Conservation (phyloP, 495 filamentous ascomycete species). For the Penicillium manginii region DNA sequence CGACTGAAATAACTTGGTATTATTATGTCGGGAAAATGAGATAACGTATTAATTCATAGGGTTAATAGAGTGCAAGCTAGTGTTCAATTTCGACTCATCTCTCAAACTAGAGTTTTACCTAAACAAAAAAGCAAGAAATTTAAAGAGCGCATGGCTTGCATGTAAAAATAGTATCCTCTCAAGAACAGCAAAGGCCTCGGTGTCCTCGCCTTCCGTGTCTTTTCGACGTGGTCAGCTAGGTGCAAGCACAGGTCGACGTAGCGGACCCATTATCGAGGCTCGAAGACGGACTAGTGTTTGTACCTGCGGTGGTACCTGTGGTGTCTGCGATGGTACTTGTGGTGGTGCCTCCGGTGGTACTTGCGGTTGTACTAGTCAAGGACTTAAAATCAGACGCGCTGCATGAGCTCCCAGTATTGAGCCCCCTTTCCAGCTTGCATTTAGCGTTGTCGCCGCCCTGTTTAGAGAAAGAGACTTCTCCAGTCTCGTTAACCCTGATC, state of each 20-base stretch:
- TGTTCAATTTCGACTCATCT: not conserved
- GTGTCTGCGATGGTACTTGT: not conserved
- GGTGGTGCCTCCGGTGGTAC: not conserved
- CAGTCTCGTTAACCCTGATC: slow-evolving; percentile 8
- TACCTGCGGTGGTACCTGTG: not conserved
- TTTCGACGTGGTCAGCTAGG: not conserved
- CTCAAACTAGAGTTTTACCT: not conserved
- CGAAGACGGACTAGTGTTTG: not conserved
- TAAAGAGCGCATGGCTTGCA: not conserved
- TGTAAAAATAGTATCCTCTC: not conserved
- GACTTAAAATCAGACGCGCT: slow-evolving; percentile 4
- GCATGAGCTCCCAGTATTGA: slow-evolving; percentile 13
- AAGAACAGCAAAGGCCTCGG: not conserved
- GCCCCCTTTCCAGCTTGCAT: slow-evolving; percentile 10
- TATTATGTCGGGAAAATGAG: not conserved
- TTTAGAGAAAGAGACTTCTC: slow-evolving; percentile 13
- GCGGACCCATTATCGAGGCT: not conserved
- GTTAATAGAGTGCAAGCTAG: not conserved
- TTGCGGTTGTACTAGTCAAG: not conserved
- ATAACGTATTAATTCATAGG: not conserved
- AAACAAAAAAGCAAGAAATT: slow-evolving; percentile 2
- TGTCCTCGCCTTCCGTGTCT: not conserved
- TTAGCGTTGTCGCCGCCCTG: slow-evolving; percentile 6
- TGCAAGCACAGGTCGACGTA: slow-evolving; percentile 3
- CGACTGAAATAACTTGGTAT: not conserved